Base-by-base conservation (phyloP, 495 filamentous ascomycete genomes). In the Xylaria intraflava region DNA sequence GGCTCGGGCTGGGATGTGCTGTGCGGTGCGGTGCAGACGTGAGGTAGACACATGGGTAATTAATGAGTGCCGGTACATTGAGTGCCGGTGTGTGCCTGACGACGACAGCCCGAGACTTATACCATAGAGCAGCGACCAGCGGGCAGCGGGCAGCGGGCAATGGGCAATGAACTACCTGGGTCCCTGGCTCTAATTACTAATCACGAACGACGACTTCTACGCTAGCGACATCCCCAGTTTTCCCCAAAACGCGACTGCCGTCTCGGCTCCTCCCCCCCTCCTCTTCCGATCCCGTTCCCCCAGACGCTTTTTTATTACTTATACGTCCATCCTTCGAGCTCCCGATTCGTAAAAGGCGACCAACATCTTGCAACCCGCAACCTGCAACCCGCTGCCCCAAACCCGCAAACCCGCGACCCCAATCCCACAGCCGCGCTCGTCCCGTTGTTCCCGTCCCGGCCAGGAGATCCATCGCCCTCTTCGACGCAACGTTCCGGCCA, bases 401-500 rank as follows among this genome's bases (percentile, higher is more conserved):
- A n/a, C n/a, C n/a, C n/a, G n/a, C n/a, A n/a, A n/a, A n/a, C n/a
- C n/a, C n/a, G n/a, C n/a, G n/a, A n/a, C n/a, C n/a, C n/a, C n/a
- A n/a, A n/a, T n/a, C n/a, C 35, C 14, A 38, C 35, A 6, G 14
- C 31, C 12, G 11, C 31, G 6, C 36, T 41, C 44, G 29, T 16
- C 35, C 45, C 45, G 52, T 43, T 55, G 49, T 55, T 55, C 27
- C 45, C 52, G 52, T 44, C 45, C 52, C 52, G 52, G 52, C 51
- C 51, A 47, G 33, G 51, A 19, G 33, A 29, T 35, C 20, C 23
- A 16, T 46, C 40, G 49, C 49, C 31, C 42, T 16, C 35, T 41
- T 30, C n/a, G 3, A 4, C 31, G 31, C 31, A 29, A 40, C 35
- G n/a, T 12, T 24, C 49, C 31, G 17, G 4, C 24, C 23, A 11